Base-by-base conservation (phyloP, 495 filamentous ascomycete genomes). In the Xylaria bambusicola region DNA sequence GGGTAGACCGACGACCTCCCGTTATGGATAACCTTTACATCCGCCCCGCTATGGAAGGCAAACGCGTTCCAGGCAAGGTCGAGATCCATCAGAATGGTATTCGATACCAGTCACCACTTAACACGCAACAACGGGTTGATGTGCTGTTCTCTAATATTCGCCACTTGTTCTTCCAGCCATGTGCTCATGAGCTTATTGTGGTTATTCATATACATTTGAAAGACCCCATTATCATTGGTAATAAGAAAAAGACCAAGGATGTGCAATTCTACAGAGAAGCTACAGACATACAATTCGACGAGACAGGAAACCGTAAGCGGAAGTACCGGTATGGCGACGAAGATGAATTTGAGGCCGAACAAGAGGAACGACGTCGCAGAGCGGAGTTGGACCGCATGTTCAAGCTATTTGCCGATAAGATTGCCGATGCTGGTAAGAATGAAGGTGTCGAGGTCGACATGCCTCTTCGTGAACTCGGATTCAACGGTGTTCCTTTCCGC, bases 71-170 rank as follows among this genome's bases (percentile, higher is more conserved):
- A 24, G 95, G 95, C 49, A 90, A 93, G 70, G 86, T 99, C 21
- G 92, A 97, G 72, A 96, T 99, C 46, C 95, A 99, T 72, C 91
- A 97, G 66, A 99, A 99, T 70, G 95, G 95, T 92, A 88, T 99
- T 42, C 88, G 95, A 48, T 98, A 99, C 74, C 83, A 90, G 68
- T 96, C 93, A 18, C 89, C 90, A n/a, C 82, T 91, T 51, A 87
- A 88, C 67, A 85, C 84, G 29, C 85, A 88, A 61, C 89, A 92
- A 70, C 83, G 85, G 51, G 89, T 99, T 47, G 95, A 99, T 66
- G 86, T 98, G 46, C 85, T 98, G 0, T 99, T 99, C 81, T 95
- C 90, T 81, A 99, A 99, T 70, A 88, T 99, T 70, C 95, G 96
- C 72, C 94, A 98, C 68, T 82, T 98, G 0, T 99, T 99, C 78